These are phyloP conservation scores for Podila horticola DNA, from an alignment of 192 early-diverging fungal species.

Conservation along the genomic window DNA sequence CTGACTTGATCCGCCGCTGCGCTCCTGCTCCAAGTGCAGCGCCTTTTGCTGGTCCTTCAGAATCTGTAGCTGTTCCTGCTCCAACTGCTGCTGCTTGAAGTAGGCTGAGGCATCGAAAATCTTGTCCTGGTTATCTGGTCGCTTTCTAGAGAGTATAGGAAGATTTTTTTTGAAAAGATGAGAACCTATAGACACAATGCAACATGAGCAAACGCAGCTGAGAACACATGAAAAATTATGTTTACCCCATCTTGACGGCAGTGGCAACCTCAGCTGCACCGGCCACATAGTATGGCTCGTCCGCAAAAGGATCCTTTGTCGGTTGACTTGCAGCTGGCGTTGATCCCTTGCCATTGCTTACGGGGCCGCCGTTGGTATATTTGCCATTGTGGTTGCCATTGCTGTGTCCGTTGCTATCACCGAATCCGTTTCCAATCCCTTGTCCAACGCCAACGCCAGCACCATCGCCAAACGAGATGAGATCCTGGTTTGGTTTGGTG, in stretches of 20 bases:
- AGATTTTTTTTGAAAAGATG: not conserved
- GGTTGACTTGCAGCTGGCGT: not conserved
- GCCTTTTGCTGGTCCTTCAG: conserved; percentile 31
- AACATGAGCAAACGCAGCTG: no score
- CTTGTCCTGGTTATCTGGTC: conserved; percentile 48
- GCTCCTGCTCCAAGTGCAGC: conserved; percentile 32
- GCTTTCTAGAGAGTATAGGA: conserved; percentile 18
- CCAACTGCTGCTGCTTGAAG: conserved; percentile 43
- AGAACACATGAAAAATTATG: not conserved
- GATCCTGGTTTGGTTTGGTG: conserved; percentile 12
- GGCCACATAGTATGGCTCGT: conserved; percentile 25
- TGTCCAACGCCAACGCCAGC: conserved; percentile 5
- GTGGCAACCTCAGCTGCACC: conserved; percentile 26
- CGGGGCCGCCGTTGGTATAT: not conserved
- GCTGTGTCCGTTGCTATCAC: conserved; percentile 9
- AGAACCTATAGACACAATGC: not conserved
- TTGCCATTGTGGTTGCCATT: conserved; percentile 8
- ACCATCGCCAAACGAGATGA: conserved; percentile 29
- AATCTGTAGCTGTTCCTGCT: conserved; percentile 38
- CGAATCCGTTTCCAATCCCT: conserved; percentile 14
- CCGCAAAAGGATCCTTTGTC: conserved; percentile 26
- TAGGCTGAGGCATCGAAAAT: conserved; percentile 47
- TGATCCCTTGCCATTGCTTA: not conserved
- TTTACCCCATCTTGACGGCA: conserved; percentile 49
- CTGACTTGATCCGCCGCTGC: not conserved